Evolutionary conservation across 441 rosid genomes (phyloP), one percentile per base, ranked within the genome.

Genomic region (Euphorbia schlechtendalii): DNA sequence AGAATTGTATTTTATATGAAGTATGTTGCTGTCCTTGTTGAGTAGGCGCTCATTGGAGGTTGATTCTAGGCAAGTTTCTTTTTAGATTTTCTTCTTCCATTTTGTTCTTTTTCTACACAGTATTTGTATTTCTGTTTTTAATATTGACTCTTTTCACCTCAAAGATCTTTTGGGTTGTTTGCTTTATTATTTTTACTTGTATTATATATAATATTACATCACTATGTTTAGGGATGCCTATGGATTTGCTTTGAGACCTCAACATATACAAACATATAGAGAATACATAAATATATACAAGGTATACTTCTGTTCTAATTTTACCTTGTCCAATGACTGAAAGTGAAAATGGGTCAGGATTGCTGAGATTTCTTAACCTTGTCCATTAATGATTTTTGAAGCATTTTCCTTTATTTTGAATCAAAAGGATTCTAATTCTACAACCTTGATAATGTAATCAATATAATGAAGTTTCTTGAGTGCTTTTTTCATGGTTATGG

Each of bases 241-340:
- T 78, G 98, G 99, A 67, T 95, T 95, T 81, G 84, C 86, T 56
- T 89, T 95, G 76, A 91, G 99, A 80, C 99, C 99, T 74, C 99
- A 95, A 73, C 96, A 91, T 69, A 73, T 86, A 48, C 96, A 95
- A 65, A 82, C 91, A 83, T 95, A 86, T 69, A 73, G 89, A 77
- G 90, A 95, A 71, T 92, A 95, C 84, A 81, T 81, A 28, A 83
- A 73, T 64, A 95, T 95, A 73, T 92, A 92, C 82, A 89, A 95
- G 98, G 98, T 95, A 38, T 32, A 41, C 11, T 64, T 24, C 24
- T 21, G 1, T 53, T 70, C 45, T 18, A 53, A 14, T 65, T 36
- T 21, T 69, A 24, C 27, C n/a, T 24, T 17, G 25, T 63, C 11
- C 8, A 12, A 28, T 12, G 0, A 46, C n/a, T 21, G 55, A 20